These are phyloP conservation scores for Claviceps lovelessii DNA, from an alignment of 2,329 filamentous ascomycete species.

Conservation along the genomic window DNA sequence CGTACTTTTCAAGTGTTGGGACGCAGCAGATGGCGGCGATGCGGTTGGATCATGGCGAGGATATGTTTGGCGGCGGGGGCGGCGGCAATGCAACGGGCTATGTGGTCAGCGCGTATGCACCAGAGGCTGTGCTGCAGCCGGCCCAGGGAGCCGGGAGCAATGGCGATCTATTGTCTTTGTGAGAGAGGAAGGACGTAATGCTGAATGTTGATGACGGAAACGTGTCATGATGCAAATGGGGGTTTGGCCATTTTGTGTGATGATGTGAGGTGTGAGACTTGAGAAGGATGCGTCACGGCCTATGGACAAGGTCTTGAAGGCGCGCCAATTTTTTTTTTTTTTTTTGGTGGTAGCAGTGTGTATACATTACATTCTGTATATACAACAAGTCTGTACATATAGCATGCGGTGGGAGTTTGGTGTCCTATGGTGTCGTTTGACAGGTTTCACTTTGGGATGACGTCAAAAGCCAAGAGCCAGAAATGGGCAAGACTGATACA, in stretches of 20 bases:
- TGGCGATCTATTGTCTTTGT: constrained; percentile 57
- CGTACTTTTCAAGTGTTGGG: constrained; percentile 73
- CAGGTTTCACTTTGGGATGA: too few relatives aligned
- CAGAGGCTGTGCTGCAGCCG: constrained; percentile 61
- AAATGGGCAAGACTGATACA: too few relatives aligned
- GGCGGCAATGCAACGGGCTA: constrained; percentile 40
- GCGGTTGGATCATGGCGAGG: constrained; percentile 50
- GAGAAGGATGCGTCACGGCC: neutral
- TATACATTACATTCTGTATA: neutral
- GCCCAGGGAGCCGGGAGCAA: constrained; percentile 49
- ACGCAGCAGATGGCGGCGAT: constrained; percentile 59
- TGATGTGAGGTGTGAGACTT: neutral
- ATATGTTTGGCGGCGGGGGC: constrained; percentile 41
- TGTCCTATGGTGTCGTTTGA: too few relatives aligned
- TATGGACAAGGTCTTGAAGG: neutral
- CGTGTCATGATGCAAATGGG: neutral
- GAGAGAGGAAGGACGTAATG: neutral
- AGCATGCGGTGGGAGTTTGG: too few relatives aligned
- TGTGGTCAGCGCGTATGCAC: constrained; percentile 71
- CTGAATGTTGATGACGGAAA: neutral
- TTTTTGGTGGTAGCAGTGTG: neutral
- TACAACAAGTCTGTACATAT: neutral
- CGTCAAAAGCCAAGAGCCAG: too few relatives aligned
- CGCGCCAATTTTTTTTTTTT: too few relatives aligned
- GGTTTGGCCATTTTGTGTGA: neutral